These are phyloP conservation scores for Neurospora tetrasperma DNA, from an alignment of 495 filamentous ascomycete genomes.

Conservation along the genomic window DNA sequence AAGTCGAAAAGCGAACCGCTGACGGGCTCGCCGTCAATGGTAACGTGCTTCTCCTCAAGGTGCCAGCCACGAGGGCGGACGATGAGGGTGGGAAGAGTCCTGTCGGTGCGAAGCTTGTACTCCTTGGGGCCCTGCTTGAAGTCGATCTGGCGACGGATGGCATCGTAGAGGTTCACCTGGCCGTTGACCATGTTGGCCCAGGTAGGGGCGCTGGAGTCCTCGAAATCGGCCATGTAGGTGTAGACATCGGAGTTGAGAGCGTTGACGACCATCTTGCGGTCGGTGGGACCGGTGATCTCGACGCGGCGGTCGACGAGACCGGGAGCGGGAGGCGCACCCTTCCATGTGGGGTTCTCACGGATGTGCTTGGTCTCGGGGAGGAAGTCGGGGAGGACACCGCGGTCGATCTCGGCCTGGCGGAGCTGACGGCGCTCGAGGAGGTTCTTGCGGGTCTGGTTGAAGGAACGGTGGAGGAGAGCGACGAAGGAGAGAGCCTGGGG, in stretches of 20 bases:
- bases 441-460: constrained; percentile 82
- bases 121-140: constrained; percentile 93
- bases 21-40: constrained; percentile 89
- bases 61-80: constrained; percentile 87
- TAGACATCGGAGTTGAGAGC: constrained; percentile 94
- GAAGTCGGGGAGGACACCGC: constrained; percentile 86
- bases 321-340: constrained; percentile 84
- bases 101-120: constrained; percentile 92
- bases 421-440: constrained; percentile 76
- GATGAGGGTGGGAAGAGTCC: constrained; percentile 68
- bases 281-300: constrained; percentile 98
- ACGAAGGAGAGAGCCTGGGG: constrained; percentile 88
- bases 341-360: constrained; percentile 90
- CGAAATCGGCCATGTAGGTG: constrained; percentile 99
- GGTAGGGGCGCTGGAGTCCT: constrained; percentile 94
- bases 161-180: constrained; percentile 97
- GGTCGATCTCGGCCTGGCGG: constrained; percentile 92
- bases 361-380: constrained; percentile 93
- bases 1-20: constrained; percentile 94
- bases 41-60: constrained; percentile 97
- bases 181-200: constrained; percentile 99
- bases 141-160: constrained; percentile 87
- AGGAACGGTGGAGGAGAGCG: constrained; percentile 85
- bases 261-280: constrained; percentile 99
- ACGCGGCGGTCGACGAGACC: constrained; percentile 89